These are phyloP conservation scores for Mycosphaerelloides madeirae DNA, from an alignment of 2,329 filamentous ascomycete genomes.

Conservation along the genomic window DNA sequence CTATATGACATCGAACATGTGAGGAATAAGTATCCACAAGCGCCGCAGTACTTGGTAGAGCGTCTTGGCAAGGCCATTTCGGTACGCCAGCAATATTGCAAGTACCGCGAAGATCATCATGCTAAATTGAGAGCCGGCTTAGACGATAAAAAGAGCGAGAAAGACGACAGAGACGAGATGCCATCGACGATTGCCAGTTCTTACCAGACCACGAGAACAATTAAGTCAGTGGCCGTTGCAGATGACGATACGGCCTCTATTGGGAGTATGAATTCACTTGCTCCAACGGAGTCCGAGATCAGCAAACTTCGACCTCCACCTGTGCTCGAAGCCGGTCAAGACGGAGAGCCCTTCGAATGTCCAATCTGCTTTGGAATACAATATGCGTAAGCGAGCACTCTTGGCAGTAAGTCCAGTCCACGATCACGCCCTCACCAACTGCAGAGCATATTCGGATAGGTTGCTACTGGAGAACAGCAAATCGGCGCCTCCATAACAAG, in stretches of 20 bases:
- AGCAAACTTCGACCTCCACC: slow-evolving; percentile 2
- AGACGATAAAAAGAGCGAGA: slow-evolving; percentile 1
- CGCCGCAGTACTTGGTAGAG: slow-evolving; percentile 16
- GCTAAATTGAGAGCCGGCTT: slow-evolving; percentile 25
- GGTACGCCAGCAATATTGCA: slow-evolving; percentile 30
- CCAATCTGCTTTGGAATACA: slow-evolving; percentile 5
- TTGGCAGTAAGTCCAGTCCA: too few species aligned
- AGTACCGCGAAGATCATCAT: slow-evolving; percentile 33
- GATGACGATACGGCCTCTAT: background rate
- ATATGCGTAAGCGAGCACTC: too few species aligned
- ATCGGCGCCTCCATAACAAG: too few species aligned
- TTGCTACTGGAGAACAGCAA: too few species aligned
- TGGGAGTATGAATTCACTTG: slow-evolving; percentile 2
- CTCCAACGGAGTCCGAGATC: background rate
- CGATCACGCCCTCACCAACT: too few species aligned
- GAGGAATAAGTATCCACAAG: slow-evolving; percentile 3
- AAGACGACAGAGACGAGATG: background rate
- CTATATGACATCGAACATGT: slow-evolving; percentile 12
- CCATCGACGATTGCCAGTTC: background rate
- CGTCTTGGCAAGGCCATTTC: slow-evolving; percentile 32
- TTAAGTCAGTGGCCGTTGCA: background rate
- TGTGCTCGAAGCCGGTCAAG: background rate
- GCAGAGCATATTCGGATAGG: too few species aligned
- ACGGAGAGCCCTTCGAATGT: slow-evolving; percentile 5
- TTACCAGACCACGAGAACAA: background rate